Evolutionary conservation across 306 rosid genomes (phyloP).

Genomic region (Rosa lucieae): DNA sequence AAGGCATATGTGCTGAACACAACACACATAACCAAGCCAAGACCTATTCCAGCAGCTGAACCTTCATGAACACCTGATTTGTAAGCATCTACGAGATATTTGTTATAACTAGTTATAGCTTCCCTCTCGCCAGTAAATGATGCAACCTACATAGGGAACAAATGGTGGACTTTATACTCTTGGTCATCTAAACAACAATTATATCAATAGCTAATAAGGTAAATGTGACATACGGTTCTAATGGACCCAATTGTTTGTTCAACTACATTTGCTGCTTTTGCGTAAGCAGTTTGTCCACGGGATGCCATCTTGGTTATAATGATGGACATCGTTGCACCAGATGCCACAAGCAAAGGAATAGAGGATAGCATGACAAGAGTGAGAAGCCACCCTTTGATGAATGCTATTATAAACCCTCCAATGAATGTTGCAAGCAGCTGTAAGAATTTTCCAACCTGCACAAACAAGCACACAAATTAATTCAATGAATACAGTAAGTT

Average conservation of each 20-base stretch:
- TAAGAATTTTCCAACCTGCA: constrained; percentile 79
- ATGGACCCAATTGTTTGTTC: constrained; percentile 91
- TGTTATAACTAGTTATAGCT: constrained; percentile 55
- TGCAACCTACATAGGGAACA: constrained; percentile 52
- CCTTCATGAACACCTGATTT: constrained; percentile 76
- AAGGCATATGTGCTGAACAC: constrained; percentile 60
- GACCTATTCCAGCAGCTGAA: constrained; percentile 54
- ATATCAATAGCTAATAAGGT: neutral
- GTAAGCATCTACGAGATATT: constrained; percentile 64
- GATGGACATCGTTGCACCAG: constrained; percentile 65
- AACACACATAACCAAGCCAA: constrained; percentile 58
- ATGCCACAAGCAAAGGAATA: constrained; percentile 65
- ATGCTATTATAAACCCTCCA: constrained; percentile 70
- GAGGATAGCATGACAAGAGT: constrained; percentile 70
- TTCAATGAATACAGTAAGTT: neutral
- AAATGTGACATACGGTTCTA: constrained; percentile 60
- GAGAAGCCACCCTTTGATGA: constrained; percentile 86
- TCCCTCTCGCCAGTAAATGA: constrained; percentile 87
- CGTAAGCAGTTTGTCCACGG: constrained; percentile 73
- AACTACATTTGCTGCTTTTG: constrained; percentile 74
- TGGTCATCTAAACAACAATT: constrained; percentile 10
- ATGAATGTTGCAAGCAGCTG: constrained; percentile 66
- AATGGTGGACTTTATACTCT: constrained; percentile 15
- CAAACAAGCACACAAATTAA: constrained; percentile 6
- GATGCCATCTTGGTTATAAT: constrained; percentile 60